These are phyloP conservation scores for Colletotrichum sidae DNA, from an alignment of 2,329 filamentous ascomycete species.

Conservation along the genomic window DNA sequence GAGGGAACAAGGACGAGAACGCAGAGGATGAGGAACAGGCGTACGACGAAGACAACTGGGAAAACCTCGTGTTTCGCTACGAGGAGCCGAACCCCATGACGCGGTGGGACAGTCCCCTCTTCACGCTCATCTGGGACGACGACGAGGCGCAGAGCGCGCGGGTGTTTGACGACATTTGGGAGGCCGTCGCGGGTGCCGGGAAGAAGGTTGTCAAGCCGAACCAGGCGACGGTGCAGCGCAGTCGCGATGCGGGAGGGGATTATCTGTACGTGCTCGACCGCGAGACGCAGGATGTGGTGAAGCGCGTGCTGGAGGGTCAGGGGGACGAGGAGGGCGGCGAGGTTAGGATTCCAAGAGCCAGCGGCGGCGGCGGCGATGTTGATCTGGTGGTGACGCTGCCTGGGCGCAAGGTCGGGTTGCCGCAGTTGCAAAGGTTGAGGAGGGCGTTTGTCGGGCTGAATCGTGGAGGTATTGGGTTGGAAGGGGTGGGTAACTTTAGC, in stretches of 20 bases:
- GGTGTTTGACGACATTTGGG: slow-evolving; percentile 78
- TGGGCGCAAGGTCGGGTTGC: slow-evolving; percentile 72
- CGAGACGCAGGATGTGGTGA: slow-evolving; percentile 81
- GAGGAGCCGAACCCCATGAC: slow-evolving; percentile 90
- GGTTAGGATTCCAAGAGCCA: slow-evolving; percentile 58
- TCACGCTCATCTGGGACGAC: slow-evolving; percentile 83
- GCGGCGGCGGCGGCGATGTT: slow-evolving; percentile 39
- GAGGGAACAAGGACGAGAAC: slow-evolving; percentile 40
- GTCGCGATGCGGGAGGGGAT: slow-evolving; percentile 73
- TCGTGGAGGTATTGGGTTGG: slow-evolving; percentile 73
- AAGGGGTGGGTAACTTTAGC: slow-evolving; percentile 65
- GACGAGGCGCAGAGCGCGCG: slow-evolving; percentile 65
- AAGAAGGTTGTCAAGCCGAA: slow-evolving; percentile 78
- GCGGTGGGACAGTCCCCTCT: slow-evolving; percentile 86
- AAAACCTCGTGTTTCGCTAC: slow-evolving; percentile 84
- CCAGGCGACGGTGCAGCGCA: slow-evolving; percentile 75
- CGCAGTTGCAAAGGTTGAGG: slow-evolving; percentile 81
- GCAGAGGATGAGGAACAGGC: slow-evolving; percentile 50
- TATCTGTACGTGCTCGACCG: slow-evolving; percentile 85
- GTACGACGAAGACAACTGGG: slow-evolving; percentile 73
- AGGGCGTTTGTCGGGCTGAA: slow-evolving; percentile 84
- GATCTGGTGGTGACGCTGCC: slow-evolving; percentile 74
- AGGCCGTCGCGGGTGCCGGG: slow-evolving; percentile 73
- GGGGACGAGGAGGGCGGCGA: slow-evolving; percentile 73
- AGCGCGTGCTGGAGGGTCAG: slow-evolving; percentile 75